Conservation (phyloP, 306 rosid genomes). For the Luffa acutangula region DNA sequence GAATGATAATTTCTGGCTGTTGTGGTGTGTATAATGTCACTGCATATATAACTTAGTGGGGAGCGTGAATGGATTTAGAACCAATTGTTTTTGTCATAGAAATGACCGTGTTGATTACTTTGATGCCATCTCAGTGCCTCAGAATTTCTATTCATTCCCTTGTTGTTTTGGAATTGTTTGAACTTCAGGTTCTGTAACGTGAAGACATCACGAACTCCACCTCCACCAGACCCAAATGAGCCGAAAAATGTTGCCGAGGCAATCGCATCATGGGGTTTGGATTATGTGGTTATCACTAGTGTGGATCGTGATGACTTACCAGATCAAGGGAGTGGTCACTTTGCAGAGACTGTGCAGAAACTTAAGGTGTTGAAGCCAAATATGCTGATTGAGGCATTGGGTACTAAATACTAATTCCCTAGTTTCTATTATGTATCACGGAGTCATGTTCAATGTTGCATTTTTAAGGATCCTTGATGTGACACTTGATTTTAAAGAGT, state of each 20-base stretch:
- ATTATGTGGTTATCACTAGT: slow-evolving; percentile 93
- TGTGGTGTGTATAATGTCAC: background rate
- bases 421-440: background rate
- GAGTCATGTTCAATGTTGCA: background rate
- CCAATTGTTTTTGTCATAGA: background rate
- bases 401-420: slow-evolving; percentile 43
- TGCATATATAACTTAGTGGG: background rate
- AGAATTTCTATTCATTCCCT: background rate
- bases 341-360: slow-evolving; percentile 86
- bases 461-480: background rate
- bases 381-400: slow-evolving; percentile 88
- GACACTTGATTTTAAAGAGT: background rate
- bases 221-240: slow-evolving; percentile 88
- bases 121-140: background rate
- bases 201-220: slow-evolving; percentile 93
- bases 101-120: background rate
- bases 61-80: background rate
- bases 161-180: background rate
- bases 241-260: slow-evolving; percentile 99
- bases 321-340: slow-evolving; percentile 97
- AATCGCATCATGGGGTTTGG: slow-evolving; percentile 97
- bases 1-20: background rate
- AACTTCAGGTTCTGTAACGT: slow-evolving; percentile 82
- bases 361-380: slow-evolving; percentile 79
- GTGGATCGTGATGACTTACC: slow-evolving; percentile 95